These are phyloP conservation scores for Dryadomyces sulphureus DNA, from an alignment of 2,329 filamentous ascomycete genomes.

Conservation along the genomic window DNA sequence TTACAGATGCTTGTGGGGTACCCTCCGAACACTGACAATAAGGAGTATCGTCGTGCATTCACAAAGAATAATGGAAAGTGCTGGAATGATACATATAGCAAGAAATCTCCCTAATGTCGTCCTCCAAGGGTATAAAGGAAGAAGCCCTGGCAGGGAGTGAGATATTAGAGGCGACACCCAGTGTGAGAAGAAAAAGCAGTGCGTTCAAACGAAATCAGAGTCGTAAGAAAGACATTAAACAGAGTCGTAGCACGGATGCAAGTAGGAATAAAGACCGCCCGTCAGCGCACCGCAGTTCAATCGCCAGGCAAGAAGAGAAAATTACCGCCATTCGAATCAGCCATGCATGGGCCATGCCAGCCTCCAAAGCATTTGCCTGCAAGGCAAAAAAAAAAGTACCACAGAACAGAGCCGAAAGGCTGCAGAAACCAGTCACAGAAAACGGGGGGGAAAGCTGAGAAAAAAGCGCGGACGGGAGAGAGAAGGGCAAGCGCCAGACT, in stretches of 20 bases:
- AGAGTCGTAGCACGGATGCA: background rate
- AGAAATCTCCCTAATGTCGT: background rate
- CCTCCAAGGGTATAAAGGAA: background rate
- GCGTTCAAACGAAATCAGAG: background rate
- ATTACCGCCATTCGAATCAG: background rate
- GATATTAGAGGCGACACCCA: background rate
- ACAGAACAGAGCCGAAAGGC: background rate
- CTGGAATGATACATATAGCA: background rate
- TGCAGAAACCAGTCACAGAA: too few relatives aligned
- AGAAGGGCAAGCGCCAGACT: constrained; percentile 13
- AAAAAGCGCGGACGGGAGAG: background rate
- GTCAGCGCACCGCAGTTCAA: background rate
- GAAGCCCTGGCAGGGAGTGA: background rate
- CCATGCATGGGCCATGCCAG: background rate
- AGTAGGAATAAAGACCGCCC: background rate
- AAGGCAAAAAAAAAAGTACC: background rate
- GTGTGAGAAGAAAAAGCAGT: background rate
- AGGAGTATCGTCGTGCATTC: background rate
- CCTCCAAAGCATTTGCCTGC: too few relatives aligned
- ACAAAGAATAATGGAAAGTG: background rate
- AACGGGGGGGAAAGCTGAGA: too few relatives aligned
- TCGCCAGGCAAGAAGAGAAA: background rate
- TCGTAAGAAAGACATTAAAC: constrained; percentile 1
- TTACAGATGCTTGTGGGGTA: too few relatives aligned
- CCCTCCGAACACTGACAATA: too few relatives aligned